A percentile compares a stretch with the other conserved stretches of the same genome.
Evolutionary conservation across 345 rosid genomes (phyloP).

Genomic region (Adansonia digitata): DNA sequence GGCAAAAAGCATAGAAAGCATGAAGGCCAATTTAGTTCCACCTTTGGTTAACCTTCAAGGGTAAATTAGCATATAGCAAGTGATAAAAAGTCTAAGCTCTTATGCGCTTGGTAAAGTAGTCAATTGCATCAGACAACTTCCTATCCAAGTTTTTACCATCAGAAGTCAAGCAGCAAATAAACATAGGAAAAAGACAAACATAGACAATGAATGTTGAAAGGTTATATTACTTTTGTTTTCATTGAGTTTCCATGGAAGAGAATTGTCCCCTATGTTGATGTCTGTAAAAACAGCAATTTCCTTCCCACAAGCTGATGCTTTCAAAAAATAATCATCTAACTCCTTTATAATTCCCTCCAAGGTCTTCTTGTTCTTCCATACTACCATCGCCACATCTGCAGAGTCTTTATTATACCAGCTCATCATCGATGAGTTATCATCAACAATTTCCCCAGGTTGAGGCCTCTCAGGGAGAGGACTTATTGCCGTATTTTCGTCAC

Average conservation of each 20-base stretch:
- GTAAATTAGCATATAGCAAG: neutral
- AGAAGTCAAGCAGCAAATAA: neutral
- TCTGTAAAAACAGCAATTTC: conserved; percentile 73
- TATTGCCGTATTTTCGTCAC: conserved; percentile 20
- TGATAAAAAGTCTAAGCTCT: neutral
- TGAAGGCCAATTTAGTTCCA: neutral
- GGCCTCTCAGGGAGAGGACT: conserved; percentile 32
- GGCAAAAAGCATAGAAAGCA: neutral
- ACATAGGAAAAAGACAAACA: neutral
- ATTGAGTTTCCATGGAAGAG: conserved; percentile 41
- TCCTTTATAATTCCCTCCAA: conserved; percentile 66
- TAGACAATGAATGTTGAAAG: neutral
- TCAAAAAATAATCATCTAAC: conserved; percentile 85
- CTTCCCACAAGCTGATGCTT: conserved; percentile 69
- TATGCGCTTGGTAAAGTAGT: neutral
- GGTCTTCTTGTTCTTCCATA: conserved; percentile 50
- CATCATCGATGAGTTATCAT: conserved; percentile 48
- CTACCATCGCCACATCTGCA: conserved; percentile 30
- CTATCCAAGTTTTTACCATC: neutral
- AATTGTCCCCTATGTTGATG: conserved; percentile 42
- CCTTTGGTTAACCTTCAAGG: neutral
- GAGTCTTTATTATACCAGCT: conserved; percentile 53
- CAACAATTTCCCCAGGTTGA: conserved; percentile 35
- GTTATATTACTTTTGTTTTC: conserved; percentile 56
- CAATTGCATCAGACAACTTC: neutral